phyloP scores from a whole-genome alignment of 305 asterid genomes.

The Fraxinus xanthoxyloides region DNA sequence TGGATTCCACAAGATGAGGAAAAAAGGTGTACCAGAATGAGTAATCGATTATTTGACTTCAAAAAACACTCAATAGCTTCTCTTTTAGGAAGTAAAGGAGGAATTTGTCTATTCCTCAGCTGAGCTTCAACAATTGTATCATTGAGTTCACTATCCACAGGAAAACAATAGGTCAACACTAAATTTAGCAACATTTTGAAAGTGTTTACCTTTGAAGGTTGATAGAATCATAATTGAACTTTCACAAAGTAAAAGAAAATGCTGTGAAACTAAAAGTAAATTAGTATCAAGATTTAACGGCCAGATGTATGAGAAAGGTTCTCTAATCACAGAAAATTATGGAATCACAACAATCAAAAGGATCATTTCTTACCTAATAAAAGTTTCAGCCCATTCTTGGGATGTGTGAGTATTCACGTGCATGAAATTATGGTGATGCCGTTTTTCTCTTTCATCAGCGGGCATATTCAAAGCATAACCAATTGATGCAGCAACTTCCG shows the following conservation, averaged over 20 bases:
- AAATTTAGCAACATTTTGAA: not conserved
- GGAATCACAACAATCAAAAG: not conserved
- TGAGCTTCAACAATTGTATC: conserved; percentile 92
- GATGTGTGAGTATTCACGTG: conserved; percentile 88
- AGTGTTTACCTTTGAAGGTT: not conserved
- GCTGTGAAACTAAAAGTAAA: not conserved
- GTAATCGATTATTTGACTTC: conserved; percentile 65
- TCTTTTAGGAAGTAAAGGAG: conserved; percentile 69
- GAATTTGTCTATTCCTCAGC: conserved; percentile 75
- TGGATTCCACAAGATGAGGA: conserved; percentile 7
- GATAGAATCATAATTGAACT: not conserved
- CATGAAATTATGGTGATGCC: conserved; percentile 79
- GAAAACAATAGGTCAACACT: conserved; percentile 16
- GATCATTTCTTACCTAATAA: conserved; percentile 58
- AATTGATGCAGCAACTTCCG: conserved; percentile 85
- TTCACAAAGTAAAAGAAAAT: not conserved
- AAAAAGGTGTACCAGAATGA: conserved; percentile 57
- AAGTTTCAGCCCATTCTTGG: conserved; percentile 96
- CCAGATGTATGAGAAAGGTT: conserved; percentile 1
- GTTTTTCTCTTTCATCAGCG: conserved; percentile 78
- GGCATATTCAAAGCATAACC: conserved; percentile 80
- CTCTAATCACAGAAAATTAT: not conserved
- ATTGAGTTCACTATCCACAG: conserved; percentile 69
- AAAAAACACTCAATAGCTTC: conserved; percentile 55
- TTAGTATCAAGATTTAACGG: not conserved